Base-by-base conservation (phyloP, 495 filamentous ascomycete species). In the Penicillium alfredii region DNA sequence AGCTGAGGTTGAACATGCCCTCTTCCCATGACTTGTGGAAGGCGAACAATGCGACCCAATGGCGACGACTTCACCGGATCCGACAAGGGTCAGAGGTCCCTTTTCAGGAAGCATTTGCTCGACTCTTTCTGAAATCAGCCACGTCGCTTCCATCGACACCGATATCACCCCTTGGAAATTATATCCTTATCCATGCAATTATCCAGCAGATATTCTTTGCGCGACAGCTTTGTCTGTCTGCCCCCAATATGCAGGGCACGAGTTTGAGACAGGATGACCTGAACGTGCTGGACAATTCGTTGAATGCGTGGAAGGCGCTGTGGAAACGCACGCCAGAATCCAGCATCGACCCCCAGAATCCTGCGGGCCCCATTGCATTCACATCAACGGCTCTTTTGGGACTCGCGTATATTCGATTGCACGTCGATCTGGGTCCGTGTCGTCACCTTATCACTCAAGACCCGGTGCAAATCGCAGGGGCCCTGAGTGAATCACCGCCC, bases 191-290 rank as follows among this genome's bases (percentile, higher is more conserved):
- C 16, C 69, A 74, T 42, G 71, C 67, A 14, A 49, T 76, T 8
- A 69, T 74, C 12, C 68, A 73, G 41, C 69, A 74, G 26, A 73
- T 75, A 3, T 74, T 72, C 48, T 66, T 74, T 38, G 63, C 64
- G 26, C 66, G 67, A 20, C 64, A 70, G 42, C 57, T 72, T 11
- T 69, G 66, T 34, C 57, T 69, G 6, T 70, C 63, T 6, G 61
- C 64, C 1, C 66, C 68, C 18, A 56, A 49, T 14, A 59, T 69
- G 47, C 61, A 62, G 4, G 56, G 63, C 13, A 67, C 66, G 5
- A 67, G 66, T 30, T 43, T 75, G 31, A 58, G 70, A 29, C 54
- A 59, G 6, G 68, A 72, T 30, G 68, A 72, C 40, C 42, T 69
- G 28, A 54, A 56, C 27, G 54, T 55, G 4, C 33, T 72, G 27